Evolutionary conservation across 164 flowering plant genomes (phyloP), one percentile per base, ranked within the genome.

Genomic region (Stephania japonica): DNA sequence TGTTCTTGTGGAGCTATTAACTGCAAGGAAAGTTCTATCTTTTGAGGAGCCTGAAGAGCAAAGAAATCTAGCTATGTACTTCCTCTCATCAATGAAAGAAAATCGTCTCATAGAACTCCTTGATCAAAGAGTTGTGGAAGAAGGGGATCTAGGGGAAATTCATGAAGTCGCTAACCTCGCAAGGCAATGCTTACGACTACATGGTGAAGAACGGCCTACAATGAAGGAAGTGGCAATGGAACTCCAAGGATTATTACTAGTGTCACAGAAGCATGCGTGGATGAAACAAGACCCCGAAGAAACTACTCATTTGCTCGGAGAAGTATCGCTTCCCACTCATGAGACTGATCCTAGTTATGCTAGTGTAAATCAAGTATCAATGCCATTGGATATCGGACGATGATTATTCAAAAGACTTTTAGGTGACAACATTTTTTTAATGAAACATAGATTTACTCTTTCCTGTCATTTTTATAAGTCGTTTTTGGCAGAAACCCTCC

Each of bases 151-250:
- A 6, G 65, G 19, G 5, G 44, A 70, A 53, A 42, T 42, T 9
- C 67, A 19, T n/a, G 73, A n/a, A 67, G 70, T 42, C 18, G 70
- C 70, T n/a, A 21, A 18, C 25, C 67, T 59, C 13, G 21, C 73
- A 10, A 16, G 23, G 11, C 42, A 21, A 42, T 72, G 67, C 41
- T 21, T 62, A 63, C 19, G 41, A 42, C 16, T 62, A 13, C 10
- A 42, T 18, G 74, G 68, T 1, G 41, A n/a, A 42, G 59, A 72
- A 9, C 63, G 74, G 68, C 68, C 68, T 6, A 42, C 67, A 14
- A 72, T 63, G 74, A 63, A 53, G 74, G 74, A 72, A 72, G 74
- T 72, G 50, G 67, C 68, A 23, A 43, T n/a, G 32, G 68, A 63
- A n/a, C 68, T 72, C 7, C 49, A 67, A 0, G 25, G 70, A 42